Base-by-base conservation (phyloP, 495 filamentous ascomycete genomes). In the Aspergillus heteromorphus region DNA sequence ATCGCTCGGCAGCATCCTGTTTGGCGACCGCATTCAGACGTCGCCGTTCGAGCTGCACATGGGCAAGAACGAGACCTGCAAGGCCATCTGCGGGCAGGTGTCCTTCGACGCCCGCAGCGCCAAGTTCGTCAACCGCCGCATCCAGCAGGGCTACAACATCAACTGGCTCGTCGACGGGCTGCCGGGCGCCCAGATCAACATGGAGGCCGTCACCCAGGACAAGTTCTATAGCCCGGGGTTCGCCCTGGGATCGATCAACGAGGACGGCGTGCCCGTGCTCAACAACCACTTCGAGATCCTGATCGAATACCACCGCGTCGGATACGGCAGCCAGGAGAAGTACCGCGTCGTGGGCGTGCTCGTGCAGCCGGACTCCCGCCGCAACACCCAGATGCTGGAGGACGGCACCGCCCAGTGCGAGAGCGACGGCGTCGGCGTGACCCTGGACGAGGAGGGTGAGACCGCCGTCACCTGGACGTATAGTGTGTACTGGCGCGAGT, bases 121-220 rank as follows among this genome's bases (percentile, higher is more conserved):
- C 20, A 75, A 82, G 40, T 97, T 92, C 54, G 86, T 93, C 25
- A 95, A 96, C 65, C 75, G 78, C 57, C 80, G 83, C 58, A 97
- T 98, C 63, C 73, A 70, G 62, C 82, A 92, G 63, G 86, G 84
- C 21, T 95, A 91, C 68, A 88, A 92, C 62, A 76, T 97, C 65
- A 96, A 98, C 72, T 97, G 92, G 91, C 71, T 97, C 48, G 83
- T 97, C 7, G 93, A 98, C 68, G 93, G 95, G 9, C 75, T 98
- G 40, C 93, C 93, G 2, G 93, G 89, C 5, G 95, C 89, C 20
- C 87, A 93, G 62, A 72, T 84, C 58, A 84, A 87, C 54, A 67
- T 74, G 18, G 93, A 96, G 63, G 71, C 80, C n/a, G 74, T 83
- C 38, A 91, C 89, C 18, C 75, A 83, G 20, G 81, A 82, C 11